Evolutionary conservation across 1,284 basidiomycete species (phyloP), one percentile per base, ranked within the genome.

Genomic region (Naganishia sp.): DNA sequence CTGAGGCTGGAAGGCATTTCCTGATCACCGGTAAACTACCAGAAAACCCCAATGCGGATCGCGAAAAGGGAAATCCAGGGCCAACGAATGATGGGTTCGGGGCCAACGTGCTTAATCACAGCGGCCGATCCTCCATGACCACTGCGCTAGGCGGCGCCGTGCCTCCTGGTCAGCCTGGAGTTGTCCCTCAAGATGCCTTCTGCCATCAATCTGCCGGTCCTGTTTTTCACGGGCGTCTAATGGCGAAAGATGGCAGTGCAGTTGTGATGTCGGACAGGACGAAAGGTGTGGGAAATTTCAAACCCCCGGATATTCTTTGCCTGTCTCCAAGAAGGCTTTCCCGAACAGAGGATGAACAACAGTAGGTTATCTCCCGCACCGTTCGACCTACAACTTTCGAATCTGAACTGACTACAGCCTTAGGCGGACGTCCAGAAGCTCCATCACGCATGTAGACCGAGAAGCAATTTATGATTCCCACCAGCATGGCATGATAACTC

Each of bases 41-140:
- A 18, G 36, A 61, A 15, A 36, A 36, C 23, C 18, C 3, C n/a
- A 42, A 11, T 16, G 4, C 49, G 18, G 50, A 31, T 11, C 18
- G 31, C 31, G 50, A 33, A n/a, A 33, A 2, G 31, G 50, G 15
- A 31, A 18, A 59, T 16, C n/a, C 6, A 23, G 33, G 39, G 36
- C 28, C 31, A 10, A 42, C 53, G 16, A 61, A 43, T 21, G 59
- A 61, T 61, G 59, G 59, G 1, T 61, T 61, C 42, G 59, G 59
- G 2, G 46, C 25, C 36, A 23, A 21, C 6, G 36, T 6, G 13
- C 36, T 7, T 9, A 9, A 10, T 39, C 10, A 39, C 7, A 52
- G 21, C 21, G 48, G n/a, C 16, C 10, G 59, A 11, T 52, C 23
- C 13, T 36, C 33, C 18, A 43, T 16, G 23, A n/a, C 6, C 16